A percentile compares a stretch with the other conserved stretches of the same genome.
These are phyloP conservation scores for Mortierella polycephala DNA, from an alignment of 371 early-diverging fungal genomes.

Conservation along the genomic window DNA sequence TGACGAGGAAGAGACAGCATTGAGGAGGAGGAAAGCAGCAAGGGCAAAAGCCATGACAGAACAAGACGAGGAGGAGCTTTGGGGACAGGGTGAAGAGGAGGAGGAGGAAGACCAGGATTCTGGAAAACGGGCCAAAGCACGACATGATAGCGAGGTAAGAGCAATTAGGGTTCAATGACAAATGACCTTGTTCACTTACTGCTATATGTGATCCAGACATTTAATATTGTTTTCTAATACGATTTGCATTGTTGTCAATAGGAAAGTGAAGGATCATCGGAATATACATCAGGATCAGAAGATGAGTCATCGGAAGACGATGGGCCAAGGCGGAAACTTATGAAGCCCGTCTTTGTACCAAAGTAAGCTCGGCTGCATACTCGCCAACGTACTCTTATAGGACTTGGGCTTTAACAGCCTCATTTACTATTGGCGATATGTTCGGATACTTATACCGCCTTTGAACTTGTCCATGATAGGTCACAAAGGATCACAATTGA, in stretches of 20 bases:
- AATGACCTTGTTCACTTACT: no score
- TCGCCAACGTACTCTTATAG: neutral
- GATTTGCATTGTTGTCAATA: neutral
- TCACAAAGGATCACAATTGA: constrained; percentile 73
- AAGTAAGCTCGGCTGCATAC: constrained; percentile 61
- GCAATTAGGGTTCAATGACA: neutral
- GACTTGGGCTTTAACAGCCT: neutral
- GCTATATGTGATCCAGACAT: neutral
- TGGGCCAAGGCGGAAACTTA: constrained; percentile 53
- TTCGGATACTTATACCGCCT: neutral
- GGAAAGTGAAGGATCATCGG: constrained; percentile 56
- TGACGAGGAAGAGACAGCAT: constrained; percentile 53
- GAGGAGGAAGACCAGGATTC: constrained; percentile 56
- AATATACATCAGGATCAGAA: constrained; percentile 66
- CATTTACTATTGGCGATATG: no score
- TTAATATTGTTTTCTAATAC: neutral
- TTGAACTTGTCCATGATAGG: constrained; percentile 48
- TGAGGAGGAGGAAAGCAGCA: constrained; percentile 50
- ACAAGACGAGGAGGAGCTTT: constrained; percentile 50
- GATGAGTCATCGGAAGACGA: constrained; percentile 62
- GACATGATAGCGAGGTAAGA: constrained; percentile 31
- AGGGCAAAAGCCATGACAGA: constrained; percentile 45
- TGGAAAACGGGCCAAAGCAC: constrained; percentile 24
- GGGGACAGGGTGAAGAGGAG: constrained; percentile 60
- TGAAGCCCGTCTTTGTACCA: constrained; percentile 89